Base-by-base conservation (phyloP, 2,329 filamentous ascomycete species). In the Talaromyces verruculosus region DNA sequence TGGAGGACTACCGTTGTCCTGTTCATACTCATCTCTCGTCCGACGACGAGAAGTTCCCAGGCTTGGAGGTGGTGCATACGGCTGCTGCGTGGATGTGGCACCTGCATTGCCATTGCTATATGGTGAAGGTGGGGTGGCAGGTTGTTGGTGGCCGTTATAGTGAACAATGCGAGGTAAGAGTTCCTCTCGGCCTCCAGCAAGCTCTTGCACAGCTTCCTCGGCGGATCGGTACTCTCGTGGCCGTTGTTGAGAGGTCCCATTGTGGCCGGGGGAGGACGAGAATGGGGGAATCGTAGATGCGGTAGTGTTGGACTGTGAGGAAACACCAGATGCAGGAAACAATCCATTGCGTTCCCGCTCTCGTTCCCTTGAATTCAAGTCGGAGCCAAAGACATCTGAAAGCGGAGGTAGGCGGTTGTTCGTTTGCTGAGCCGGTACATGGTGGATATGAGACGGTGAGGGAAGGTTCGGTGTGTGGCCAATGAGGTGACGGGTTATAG, bases 321-420 rank as follows among this genome's bases (percentile, higher is more conserved):
- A 90, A 53, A 77, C 89, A 68, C 76, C 92, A 80, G 73, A 86
- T 81, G 79, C 89, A 83, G 70, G 87, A 83, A 71, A 80, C 17
- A 74, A 73, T 33, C 73, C 72, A 19, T 73, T 73, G 60, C 74
- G 77, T 67, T 75, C 77, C 61, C 73, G 75, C 63, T 76, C 80
- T 64, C 69, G 79, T 76, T 74, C 72, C 30, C 72, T 75, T 13
- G 77, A 71, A 49, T 84, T 83, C 43, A 96, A 83, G 73, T 96
- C 91, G 19, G 84, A 82, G 30, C 91, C 92, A 74, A 99, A 97
- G 15, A 99, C 95, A 75, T 98, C 95, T 43, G 92, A 90, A 66
- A 99, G 95, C 2, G 95, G 94, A 1, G 95, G 95, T 58, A 99
- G 85, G 39, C 94, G 90, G 78, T 98, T 98, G 78, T 87, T 89